Percentiles rank a stretch among this genome's conserved stretches.
Evolutionary conservation across 2,329 filamentous ascomycete genomes (phyloP).

Genomic region (Sporothrix luriei): DNA sequence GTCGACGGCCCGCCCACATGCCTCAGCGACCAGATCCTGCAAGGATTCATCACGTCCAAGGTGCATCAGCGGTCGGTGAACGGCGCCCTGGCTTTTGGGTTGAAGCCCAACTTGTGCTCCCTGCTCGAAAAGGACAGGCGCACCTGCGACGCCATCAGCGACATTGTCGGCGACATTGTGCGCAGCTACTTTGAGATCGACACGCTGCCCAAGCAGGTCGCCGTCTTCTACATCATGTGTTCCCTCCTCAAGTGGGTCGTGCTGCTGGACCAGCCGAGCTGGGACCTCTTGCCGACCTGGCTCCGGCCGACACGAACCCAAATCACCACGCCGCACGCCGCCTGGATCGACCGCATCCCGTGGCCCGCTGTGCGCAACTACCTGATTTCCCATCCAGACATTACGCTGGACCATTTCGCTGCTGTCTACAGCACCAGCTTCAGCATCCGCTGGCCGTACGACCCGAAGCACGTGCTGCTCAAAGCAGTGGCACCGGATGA

Average conservation of each 20-base stretch:
- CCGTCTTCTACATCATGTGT: conserved; percentile 42
- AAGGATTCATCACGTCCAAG: conserved; percentile 39
- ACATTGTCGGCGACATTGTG: conserved; percentile 42
- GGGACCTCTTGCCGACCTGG: conserved; percentile 42
- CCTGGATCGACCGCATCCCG: conserved; percentile 43
- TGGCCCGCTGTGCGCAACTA: conserved; percentile 42
- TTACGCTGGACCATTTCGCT: conserved; percentile 42
- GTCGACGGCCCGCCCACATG: conserved; percentile 38
- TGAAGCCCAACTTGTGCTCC: conserved; percentile 39
- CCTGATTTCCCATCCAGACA: conserved; percentile 40
- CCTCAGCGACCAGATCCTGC: conserved; percentile 41
- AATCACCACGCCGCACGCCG: conserved; percentile 39
- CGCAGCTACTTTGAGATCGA: conserved; percentile 42
- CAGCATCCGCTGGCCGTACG: conserved; percentile 42
- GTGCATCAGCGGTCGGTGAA: conserved; percentile 34
- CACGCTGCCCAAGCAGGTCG: conserved; percentile 40
- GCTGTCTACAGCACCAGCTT: conserved; percentile 42
- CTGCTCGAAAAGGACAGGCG: conserved; percentile 38
- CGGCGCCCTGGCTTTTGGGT: conserved; percentile 33
- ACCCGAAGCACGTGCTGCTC: conserved; percentile 40
- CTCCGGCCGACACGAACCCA: conserved; percentile 40
- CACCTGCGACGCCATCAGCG: conserved; percentile 42
- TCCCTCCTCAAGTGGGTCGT: conserved; percentile 43
- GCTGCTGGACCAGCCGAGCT: conserved; percentile 40
- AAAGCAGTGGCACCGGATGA: conserved; percentile 33